These are phyloP conservation scores for Melanogaster broomeanus DNA, from an alignment of 768 basidiomycete genomes.

Conservation along the genomic window DNA sequence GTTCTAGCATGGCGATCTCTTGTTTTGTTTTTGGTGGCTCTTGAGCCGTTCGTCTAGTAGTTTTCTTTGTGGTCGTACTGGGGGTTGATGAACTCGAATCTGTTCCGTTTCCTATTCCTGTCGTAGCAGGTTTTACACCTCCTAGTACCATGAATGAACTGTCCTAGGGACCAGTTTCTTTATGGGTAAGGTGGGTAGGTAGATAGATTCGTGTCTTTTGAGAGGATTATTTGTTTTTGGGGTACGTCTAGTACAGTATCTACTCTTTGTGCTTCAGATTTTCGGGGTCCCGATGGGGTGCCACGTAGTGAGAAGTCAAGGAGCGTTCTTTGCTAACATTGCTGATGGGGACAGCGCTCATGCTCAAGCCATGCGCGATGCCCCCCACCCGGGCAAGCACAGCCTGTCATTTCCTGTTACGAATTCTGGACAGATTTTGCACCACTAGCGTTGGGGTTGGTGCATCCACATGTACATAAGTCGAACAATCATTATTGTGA, in stretches of 20 bases:
- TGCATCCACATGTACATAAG: constrained; percentile 16
- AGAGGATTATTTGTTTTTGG: too few relatives aligned
- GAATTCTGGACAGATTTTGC: constrained; percentile 24
- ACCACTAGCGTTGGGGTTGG: constrained; percentile 26
- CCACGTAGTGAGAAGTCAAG: too few relatives aligned
- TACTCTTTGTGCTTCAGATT: too few relatives aligned
- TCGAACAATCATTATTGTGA: background rate
- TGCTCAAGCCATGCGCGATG: constrained; percentile 19
- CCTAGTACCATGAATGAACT: too few relatives aligned
- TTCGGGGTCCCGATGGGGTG: too few relatives aligned
- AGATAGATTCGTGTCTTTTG: too few relatives aligned
- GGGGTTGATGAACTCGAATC: too few relatives aligned
- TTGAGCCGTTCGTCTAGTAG: background rate
- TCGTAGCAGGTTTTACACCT: too few relatives aligned
- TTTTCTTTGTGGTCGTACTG: background rate
- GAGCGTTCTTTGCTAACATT: constrained; percentile 3
- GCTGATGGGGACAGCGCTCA: constrained; percentile 3
- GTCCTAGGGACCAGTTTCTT: too few relatives aligned
- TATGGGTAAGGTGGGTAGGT: too few relatives aligned
- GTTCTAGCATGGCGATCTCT: background rate
- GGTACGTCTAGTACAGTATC: too few relatives aligned
- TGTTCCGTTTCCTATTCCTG: too few relatives aligned
- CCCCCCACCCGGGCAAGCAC: constrained; percentile 28
- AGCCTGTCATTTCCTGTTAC: constrained; percentile 7
- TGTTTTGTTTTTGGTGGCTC: background rate